Percentiles rank a stretch among this genome's conserved stretches.
Conservation (phyloP, 1,284 basidiomycete genomes). For the Leucoagaricus sp. region DNA sequence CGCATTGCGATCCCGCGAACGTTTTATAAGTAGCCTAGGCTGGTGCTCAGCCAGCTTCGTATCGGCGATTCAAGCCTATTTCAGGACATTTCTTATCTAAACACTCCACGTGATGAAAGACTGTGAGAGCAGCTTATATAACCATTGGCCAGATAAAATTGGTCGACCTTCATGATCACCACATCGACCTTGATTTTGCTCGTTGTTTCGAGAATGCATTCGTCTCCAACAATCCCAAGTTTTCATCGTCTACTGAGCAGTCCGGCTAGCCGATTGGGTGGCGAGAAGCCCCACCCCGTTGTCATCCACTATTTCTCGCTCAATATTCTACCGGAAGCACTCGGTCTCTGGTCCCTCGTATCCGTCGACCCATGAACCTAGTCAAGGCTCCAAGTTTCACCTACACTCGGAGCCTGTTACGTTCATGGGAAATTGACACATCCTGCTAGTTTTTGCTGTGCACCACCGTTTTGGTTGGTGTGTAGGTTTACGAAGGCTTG, state of each 20-base stretch:
- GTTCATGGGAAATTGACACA: constrained; percentile 52
- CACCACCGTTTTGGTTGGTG: constrained; percentile 48
- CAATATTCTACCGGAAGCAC: no score
- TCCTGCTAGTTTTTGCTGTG: constrained; percentile 35
- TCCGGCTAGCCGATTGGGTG: no score
- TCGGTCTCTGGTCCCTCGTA: no score
- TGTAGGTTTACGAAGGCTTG: constrained; percentile 40
- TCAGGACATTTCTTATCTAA: background rate
- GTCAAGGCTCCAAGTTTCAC: constrained; percentile 44
- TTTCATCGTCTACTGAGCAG: no score
- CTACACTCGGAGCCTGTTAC: constrained; percentile 52
- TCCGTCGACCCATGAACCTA: constrained; percentile 49
- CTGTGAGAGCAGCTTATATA: background rate
- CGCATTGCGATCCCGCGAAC: background rate
- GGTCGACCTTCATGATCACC: no score
- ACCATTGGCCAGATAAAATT: background rate
- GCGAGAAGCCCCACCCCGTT: no score
- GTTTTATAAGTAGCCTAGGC: background rate
- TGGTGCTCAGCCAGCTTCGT: background rate
- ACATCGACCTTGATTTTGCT: background rate
- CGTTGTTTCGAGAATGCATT: background rate
- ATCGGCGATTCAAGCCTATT: background rate
- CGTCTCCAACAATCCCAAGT: background rate
- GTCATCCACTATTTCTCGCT: no score
- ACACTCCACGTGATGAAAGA: background rate